phyloP scores from a whole-genome alignment of 176 grass and related monocot genomes.

The Carex littledalei region DNA sequence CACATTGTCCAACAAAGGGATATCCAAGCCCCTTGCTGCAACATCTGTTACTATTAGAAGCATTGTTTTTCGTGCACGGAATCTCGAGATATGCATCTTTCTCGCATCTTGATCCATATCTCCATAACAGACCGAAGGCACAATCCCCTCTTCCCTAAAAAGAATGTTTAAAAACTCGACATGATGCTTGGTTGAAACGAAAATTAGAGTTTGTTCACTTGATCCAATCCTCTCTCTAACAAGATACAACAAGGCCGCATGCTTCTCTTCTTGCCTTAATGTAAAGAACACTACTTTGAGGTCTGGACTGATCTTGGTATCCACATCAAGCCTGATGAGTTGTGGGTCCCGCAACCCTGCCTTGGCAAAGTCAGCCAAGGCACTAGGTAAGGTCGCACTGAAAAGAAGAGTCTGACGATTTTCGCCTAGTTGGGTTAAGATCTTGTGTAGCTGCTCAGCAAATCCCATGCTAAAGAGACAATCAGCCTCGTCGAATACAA shows the following conservation, averaged over 20 bases:
- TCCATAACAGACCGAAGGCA: constrained; percentile 77
- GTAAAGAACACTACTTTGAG: constrained; percentile 79
- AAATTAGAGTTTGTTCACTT: constrained; percentile 80
- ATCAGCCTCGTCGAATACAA: constrained; percentile 97
- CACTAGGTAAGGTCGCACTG: constrained; percentile 79
- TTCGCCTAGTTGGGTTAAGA: constrained; percentile 62
- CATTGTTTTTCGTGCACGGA: constrained; percentile 88
- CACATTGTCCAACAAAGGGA: constrained; percentile 97
- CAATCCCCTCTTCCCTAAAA: constrained; percentile 76
- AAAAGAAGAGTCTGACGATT: constrained; percentile 84
- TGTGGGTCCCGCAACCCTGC: constrained; percentile 77
- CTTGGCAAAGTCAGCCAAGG: constrained; percentile 86
- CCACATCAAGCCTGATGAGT: constrained; percentile 75
- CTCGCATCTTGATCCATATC: constrained; percentile 98
- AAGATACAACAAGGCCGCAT: constrained; percentile 82
- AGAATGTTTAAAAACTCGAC: constrained; percentile 91
- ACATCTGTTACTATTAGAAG: constrained; percentile 96
- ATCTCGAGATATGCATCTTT: constrained; percentile 79
- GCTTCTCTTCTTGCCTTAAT: constrained; percentile 84
- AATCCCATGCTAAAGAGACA: constrained; percentile 85
- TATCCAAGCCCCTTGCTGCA: constrained; percentile 94
- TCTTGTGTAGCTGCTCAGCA: constrained; percentile 49
- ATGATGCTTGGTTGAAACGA: constrained; percentile 95
- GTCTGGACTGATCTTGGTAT: constrained; percentile 87
- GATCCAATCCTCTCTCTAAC: constrained; percentile 78